These are phyloP conservation scores for Glycyrrhiza uralensis DNA, from an alignment of 306 rosid genomes.

Conservation along the genomic window DNA sequence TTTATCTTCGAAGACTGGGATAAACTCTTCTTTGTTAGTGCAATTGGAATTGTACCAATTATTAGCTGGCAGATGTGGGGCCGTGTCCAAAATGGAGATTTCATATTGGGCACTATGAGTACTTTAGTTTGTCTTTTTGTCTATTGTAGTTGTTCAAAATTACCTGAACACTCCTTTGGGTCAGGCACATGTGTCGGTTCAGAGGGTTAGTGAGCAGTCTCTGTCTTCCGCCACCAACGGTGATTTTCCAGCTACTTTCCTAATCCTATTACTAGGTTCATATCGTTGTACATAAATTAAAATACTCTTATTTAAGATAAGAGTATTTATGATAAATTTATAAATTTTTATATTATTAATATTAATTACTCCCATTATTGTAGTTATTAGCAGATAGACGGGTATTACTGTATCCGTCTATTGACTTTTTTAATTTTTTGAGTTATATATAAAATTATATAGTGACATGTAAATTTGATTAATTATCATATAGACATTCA, in stretches of 20 bases:
- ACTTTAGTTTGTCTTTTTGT: slow-evolving; percentile 18
- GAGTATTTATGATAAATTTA: too few relatives aligned
- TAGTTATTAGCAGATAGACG: too few relatives aligned
- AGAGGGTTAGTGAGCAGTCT: slow-evolving; percentile 31
- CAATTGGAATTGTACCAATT: background rate
- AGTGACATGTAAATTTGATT: too few relatives aligned
- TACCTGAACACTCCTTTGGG: slow-evolving; percentile 5
- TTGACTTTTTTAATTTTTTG: too few relatives aligned
- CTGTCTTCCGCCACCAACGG: slow-evolving; percentile 28
- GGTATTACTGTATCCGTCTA: too few relatives aligned
- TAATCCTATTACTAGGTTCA: background rate
- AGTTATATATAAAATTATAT: too few relatives aligned
- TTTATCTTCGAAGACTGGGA: background rate
- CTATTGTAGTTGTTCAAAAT: background rate
- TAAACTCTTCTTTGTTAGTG: background rate
- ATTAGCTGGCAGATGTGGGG: slow-evolving; percentile 30
- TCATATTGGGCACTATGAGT: background rate
- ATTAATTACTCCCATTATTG: too few relatives aligned
- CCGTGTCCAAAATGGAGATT: slow-evolving; percentile 12
- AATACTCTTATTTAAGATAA: too few relatives aligned
- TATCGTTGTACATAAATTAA: too few relatives aligned
- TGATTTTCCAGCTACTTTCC: slow-evolving; percentile 20
- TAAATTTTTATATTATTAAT: too few relatives aligned
- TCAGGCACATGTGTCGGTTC: slow-evolving; percentile 31
- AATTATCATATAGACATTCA: too few relatives aligned